phyloP scores from a whole-genome alignment of 495 filamentous ascomycete species.

The Lichina pygmaea region DNA sequence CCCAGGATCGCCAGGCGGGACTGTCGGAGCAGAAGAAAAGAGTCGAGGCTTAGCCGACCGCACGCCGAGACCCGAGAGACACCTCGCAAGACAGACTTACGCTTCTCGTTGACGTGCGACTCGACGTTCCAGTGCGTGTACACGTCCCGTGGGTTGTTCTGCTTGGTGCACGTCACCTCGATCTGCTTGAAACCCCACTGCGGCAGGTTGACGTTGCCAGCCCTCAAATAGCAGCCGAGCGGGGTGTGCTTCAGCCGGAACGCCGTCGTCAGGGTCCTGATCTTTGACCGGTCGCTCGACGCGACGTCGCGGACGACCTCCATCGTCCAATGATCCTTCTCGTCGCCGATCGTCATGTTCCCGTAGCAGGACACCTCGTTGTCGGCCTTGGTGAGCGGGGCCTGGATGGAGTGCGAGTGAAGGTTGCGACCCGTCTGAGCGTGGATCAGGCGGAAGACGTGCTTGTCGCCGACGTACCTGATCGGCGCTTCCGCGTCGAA shows the following conservation, averaged over 20 bases:
- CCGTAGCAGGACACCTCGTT: constrained; percentile 88
- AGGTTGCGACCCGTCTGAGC: constrained; percentile 89
- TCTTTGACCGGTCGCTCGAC: constrained; percentile 56
- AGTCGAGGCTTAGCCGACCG: not conserved
- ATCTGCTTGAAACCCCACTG: constrained; percentile 99
- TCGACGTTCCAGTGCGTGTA: constrained; percentile 99
- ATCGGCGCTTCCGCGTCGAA: constrained; percentile 40
- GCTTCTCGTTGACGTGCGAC: constrained; percentile 74
- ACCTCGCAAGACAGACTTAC: constrained; percentile 25
- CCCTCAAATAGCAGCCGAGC: constrained; percentile 79
- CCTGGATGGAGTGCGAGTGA: constrained; percentile 72
- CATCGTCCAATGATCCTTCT: constrained; percentile 92
- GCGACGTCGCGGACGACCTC: constrained; percentile 79
- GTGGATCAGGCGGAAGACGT: constrained; percentile 70
- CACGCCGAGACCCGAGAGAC: not conserved
- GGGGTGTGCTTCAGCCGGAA: constrained; percentile 69
- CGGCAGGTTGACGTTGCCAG: constrained; percentile 86
- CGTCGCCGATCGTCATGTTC: constrained; percentile 87
- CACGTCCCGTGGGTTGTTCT: constrained; percentile 72
- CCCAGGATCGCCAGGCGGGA: constrained; percentile 71
- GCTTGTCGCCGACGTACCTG: constrained; percentile 50
- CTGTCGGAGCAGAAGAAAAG: constrained; percentile 17
- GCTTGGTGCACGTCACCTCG: constrained; percentile 82
- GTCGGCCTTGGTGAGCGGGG: constrained; percentile 71
- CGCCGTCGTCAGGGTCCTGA: constrained; percentile 79